Percentiles rank a stretch among this genome's conserved stretches.
Evolutionary conservation across 768 basidiomycete species (phyloP).

Genomic region (Steccherinum ochraceum): DNA sequence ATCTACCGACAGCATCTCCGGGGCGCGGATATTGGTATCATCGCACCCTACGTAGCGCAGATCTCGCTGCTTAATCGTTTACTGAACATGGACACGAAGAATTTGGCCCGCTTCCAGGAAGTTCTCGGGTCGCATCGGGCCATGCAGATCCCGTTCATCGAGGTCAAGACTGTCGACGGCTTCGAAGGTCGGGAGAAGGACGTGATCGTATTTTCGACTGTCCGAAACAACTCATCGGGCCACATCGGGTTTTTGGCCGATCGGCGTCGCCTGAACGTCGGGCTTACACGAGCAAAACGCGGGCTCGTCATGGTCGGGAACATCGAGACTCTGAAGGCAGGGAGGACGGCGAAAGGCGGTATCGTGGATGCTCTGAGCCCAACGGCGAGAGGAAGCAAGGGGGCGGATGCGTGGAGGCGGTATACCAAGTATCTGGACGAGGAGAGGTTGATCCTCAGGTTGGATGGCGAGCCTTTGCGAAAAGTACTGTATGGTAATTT

Average conservation of each 20-base stretch:
- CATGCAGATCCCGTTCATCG: conserved; percentile 59
- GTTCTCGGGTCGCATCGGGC: conserved; percentile 63
- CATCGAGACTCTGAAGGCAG: conserved; percentile 52
- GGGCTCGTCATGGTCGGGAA: conserved; percentile 81
- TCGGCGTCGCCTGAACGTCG: conserved; percentile 81
- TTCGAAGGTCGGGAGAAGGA: conserved; percentile 94
- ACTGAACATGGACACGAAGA: conserved; percentile 49
- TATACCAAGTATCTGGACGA: conserved; percentile 12
- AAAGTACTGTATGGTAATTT: conserved; percentile 12
- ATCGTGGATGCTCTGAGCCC: not conserved
- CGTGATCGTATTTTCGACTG: conserved; percentile 87
- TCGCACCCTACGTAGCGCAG: conserved; percentile 89
- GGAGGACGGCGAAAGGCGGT: conserved; percentile 26
- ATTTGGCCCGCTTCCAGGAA: conserved; percentile 45
- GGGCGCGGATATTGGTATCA: conserved; percentile 83
- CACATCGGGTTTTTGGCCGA: conserved; percentile 89
- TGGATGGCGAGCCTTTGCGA: conserved; percentile 9
- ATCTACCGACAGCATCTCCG: conserved; percentile 37
- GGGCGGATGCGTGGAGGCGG: conserved; percentile 14
- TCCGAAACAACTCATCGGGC: conserved; percentile 72
- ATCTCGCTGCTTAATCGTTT: conserved; percentile 68
- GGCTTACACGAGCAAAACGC: conserved; percentile 81
- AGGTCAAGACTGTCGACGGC: conserved; percentile 91
- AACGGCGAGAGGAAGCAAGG: conserved; percentile 5
- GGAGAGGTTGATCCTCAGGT: conserved; percentile 10